A percentile compares a stretch with the other conserved stretches of the same genome.
Conservation (phyloP, 352 stramenopile genomes). For the Thalassiosira allenii region DNA sequence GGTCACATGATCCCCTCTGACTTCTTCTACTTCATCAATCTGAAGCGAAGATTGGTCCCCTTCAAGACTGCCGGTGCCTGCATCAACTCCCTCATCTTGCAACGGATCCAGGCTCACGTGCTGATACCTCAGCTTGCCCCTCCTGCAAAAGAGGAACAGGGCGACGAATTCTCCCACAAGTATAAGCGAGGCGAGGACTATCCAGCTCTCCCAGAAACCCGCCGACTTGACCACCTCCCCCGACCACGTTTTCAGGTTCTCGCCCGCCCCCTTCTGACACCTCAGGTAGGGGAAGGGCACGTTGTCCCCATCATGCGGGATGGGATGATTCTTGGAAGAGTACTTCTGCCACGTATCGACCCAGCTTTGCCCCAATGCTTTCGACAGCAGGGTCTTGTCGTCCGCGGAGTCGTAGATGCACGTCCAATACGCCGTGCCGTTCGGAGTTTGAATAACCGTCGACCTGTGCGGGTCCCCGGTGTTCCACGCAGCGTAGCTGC, state of each 20-base stretch:
- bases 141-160: neutral
- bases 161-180: constrained; percentile 27
- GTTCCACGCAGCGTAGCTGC: constrained; percentile 34
- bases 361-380: constrained; percentile 43
- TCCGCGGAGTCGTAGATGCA: constrained; percentile 50
- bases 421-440: constrained; percentile 38
- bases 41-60: constrained; percentile 10
- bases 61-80: no score
- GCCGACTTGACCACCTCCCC: constrained; percentile 48
- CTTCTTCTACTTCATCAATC: constrained; percentile 17
- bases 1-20: neutral
- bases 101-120: no score
- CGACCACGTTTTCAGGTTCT: constrained; percentile 51
- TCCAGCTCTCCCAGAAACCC: constrained; percentile 55
- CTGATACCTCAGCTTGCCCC: no score
- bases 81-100: no score
- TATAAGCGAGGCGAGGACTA: constrained; percentile 35
- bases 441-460: constrained; percentile 35
- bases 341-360: constrained; percentile 45
- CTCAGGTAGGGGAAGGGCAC: constrained; percentile 55
- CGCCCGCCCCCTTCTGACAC: constrained; percentile 57
- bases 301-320: neutral
- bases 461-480: constrained; percentile 49
- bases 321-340: constrained; percentile 12
- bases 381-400: constrained; percentile 34